These are phyloP conservation scores for Athelia sp. DNA, from an alignment of 1,284 basidiomycete genomes.

Conservation along the genomic window DNA sequence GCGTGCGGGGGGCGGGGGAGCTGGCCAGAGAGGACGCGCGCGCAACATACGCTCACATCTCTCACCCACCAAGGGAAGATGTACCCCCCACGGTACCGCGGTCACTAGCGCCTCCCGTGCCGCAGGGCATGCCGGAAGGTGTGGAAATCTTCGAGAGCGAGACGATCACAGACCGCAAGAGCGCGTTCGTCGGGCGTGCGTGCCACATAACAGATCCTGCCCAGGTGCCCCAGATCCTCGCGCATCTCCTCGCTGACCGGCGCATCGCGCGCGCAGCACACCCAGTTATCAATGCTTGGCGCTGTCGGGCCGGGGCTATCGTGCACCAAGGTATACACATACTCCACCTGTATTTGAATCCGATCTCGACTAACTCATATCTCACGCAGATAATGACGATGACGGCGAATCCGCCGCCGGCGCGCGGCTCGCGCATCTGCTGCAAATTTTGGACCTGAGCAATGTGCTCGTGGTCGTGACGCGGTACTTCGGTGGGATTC, in stretches of 20 bases:
- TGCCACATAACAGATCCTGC: slow-evolving; percentile 74
- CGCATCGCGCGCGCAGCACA: slow-evolving; percentile 78
- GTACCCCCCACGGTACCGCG: background rate
- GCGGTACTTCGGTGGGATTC: slow-evolving; percentile 76
- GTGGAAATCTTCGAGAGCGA: slow-evolving; percentile 65
- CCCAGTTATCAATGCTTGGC: slow-evolving; percentile 87
- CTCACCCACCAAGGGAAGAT: too few relatives aligned
- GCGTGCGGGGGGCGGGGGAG: slow-evolving; percentile 50
- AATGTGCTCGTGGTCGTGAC: slow-evolving; percentile 85
- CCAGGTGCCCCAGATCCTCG: slow-evolving; percentile 65
- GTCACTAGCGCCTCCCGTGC: background rate
- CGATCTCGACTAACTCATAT: slow-evolving; percentile 4
- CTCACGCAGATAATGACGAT: slow-evolving; percentile 85
- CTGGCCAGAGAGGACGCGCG: slow-evolving; percentile 50
- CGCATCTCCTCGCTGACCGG: slow-evolving; percentile 69
- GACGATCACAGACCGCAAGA: slow-evolving; percentile 80
- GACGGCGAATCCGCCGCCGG: slow-evolving; percentile 92
- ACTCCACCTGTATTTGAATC: background rate
- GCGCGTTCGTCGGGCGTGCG: slow-evolving; percentile 78
- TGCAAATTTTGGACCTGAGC: slow-evolving; percentile 79
- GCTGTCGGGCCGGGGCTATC: slow-evolving; percentile 61
- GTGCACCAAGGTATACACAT: slow-evolving; percentile 64
- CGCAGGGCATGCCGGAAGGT: slow-evolving; percentile 46
- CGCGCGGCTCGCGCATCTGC: slow-evolving; percentile 77
- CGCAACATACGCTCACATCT: background rate